Conservation (phyloP, 2,329 filamentous ascomycete species). For the Verticillium dahliae region DNA sequence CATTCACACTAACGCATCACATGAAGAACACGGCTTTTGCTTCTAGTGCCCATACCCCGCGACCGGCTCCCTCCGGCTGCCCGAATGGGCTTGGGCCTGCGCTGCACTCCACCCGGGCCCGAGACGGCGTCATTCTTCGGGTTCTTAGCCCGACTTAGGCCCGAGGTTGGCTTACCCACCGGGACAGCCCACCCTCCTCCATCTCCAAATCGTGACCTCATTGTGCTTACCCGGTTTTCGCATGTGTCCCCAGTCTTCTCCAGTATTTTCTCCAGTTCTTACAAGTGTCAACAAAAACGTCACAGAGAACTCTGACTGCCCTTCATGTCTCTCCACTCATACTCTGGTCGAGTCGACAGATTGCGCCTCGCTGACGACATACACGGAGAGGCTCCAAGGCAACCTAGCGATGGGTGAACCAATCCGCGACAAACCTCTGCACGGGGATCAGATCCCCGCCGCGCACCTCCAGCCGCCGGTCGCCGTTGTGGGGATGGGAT, state of each 20-base stretch:
- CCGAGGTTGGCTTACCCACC: not conserved
- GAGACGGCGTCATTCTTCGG: not conserved
- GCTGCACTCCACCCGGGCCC: not conserved
- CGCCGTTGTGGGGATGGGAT: slow-evolving; percentile 35
- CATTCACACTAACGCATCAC: not conserved
- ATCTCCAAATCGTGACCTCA: not conserved
- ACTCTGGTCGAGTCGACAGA: not conserved
- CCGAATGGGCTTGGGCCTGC: not conserved
- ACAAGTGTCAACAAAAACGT: not conserved
- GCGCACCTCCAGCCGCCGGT: slow-evolving; percentile 16
- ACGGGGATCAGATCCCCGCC: not conserved
- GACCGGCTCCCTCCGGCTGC: not conserved
- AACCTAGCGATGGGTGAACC: not conserved
- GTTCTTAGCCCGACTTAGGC: not conserved
- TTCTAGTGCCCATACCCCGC: not conserved
- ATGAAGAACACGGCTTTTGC: not conserved
- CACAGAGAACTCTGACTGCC: not conserved
- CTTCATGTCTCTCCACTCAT: not conserved
- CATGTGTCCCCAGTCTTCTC: not conserved
- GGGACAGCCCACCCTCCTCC: not conserved
- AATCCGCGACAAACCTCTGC: not conserved
- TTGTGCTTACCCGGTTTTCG: not conserved
- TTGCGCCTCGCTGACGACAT: not conserved
- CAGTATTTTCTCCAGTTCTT: not conserved
- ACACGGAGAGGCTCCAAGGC: not conserved